These are phyloP conservation scores for Pleurostoma richardsiae DNA, from an alignment of 2,329 filamentous ascomycete species.

Conservation along the genomic window DNA sequence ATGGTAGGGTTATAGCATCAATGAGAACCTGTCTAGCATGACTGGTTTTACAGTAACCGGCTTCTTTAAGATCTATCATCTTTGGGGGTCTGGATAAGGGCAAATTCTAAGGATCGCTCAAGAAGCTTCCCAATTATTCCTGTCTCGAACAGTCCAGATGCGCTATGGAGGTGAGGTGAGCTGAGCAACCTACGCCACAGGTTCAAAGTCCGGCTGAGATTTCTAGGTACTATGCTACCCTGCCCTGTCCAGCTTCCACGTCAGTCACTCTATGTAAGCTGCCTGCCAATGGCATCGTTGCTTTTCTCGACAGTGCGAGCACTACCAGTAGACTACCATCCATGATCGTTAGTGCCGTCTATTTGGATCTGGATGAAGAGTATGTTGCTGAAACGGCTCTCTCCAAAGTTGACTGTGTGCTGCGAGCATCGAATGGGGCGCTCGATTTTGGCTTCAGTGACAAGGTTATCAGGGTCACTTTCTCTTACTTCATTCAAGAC, in stretches of 20 bases:
- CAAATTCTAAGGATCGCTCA: too few relatives aligned
- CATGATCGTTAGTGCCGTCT: neutral
- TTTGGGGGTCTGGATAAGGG: too few relatives aligned
- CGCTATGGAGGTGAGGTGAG: too few relatives aligned
- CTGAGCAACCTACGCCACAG: too few relatives aligned
- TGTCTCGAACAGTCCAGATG: too few relatives aligned
- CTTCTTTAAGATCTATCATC: too few relatives aligned
- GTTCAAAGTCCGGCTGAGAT: too few relatives aligned
- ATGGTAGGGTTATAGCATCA: too few relatives aligned
- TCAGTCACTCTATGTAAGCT: neutral
- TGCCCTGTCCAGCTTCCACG: neutral
- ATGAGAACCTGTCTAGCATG: too few relatives aligned
- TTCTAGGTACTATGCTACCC: too few relatives aligned
- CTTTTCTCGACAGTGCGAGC: neutral
- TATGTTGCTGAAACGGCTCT: neutral
- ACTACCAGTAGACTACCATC: neutral
- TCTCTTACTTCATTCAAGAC: conserved; percentile 41
- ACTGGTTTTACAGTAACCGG: too few relatives aligned
- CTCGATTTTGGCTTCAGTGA: conserved; percentile 30
- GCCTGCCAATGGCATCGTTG: neutral
- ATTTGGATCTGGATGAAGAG: neutral
- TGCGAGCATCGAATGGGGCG: neutral
- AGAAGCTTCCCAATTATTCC: too few relatives aligned
- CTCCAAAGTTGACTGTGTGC: neutral
- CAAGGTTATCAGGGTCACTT: conserved; percentile 34